Percentiles rank a stretch among this genome's conserved stretches.
Conservation (phyloP, 2,329 filamentous ascomycete genomes). For the Aspergillus tubingensis region DNA sequence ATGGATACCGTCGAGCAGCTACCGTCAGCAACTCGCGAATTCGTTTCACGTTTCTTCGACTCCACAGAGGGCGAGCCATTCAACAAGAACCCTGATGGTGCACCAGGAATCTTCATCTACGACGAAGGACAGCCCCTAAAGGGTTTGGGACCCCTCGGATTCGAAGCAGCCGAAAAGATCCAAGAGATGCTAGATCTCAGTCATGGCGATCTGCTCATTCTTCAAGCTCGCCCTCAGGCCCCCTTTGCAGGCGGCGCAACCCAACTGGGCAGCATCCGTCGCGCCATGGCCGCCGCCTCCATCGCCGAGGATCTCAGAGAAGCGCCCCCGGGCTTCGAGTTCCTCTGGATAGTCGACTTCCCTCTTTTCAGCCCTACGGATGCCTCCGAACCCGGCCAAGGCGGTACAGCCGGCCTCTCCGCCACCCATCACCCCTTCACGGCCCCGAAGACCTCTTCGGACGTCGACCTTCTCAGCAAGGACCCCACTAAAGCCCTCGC, state of each 20-base stretch:
- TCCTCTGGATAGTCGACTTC: conserved; percentile 87
- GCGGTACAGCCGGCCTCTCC: conserved; percentile 74
- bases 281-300: conserved; percentile 68
- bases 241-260: conserved; percentile 73
- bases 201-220: conserved; percentile 75
- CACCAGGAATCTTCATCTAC: conserved; percentile 75
- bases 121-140: conserved; percentile 72
- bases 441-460: conserved; percentile 69
- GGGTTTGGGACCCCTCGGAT: conserved; percentile 77
- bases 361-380: conserved; percentile 81
- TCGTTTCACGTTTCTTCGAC: conserved; percentile 72
- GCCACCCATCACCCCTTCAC: conserved; percentile 97
- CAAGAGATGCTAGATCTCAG: conserved; percentile 57
- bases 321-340: conserved; percentile 58
- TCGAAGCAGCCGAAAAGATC: conserved; percentile 64
- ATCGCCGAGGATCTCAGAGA: conserved; percentile 63
- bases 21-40: conserved; percentile 58
- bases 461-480: conserved; percentile 72
- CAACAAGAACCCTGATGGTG: conserved; percentile 70
- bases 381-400: conserved; percentile 73
- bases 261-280: conserved; percentile 70
- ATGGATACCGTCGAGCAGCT: conserved; percentile 54
- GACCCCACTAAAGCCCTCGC: conserved; percentile 73
- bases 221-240: conserved; percentile 72
- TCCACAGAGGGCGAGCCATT: conserved; percentile 60